A percentile compares a stretch with the other conserved stretches of the same genome.
phyloP scores from a whole-genome alignment of 495 filamentous ascomycete species.

The Pseudomonodictys pantanalensis region DNA sequence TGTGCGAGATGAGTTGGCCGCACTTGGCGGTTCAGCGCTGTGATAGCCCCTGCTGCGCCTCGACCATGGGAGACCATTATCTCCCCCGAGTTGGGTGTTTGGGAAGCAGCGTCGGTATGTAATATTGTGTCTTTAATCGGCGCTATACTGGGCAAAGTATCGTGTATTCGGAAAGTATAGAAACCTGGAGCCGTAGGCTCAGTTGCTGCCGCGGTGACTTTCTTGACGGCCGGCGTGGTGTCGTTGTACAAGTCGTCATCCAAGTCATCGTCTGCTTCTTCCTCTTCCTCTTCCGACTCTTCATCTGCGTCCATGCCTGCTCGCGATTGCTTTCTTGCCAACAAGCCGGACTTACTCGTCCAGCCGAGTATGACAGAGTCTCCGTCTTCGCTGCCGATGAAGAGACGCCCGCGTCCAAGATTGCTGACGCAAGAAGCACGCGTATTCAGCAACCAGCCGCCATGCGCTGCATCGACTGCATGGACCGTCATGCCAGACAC shows the following conservation, averaged over 20 bases:
- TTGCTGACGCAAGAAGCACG: conserved; percentile 66
- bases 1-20: conserved; percentile 61
- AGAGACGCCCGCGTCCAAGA: conserved; percentile 68
- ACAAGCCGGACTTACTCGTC: conserved; percentile 55
- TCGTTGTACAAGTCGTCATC: conserved; percentile 67
- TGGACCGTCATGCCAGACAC: conserved; percentile 81
- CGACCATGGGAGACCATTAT: conserved; percentile 69
- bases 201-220: conserved; percentile 31
- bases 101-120: conserved; percentile 40
- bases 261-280: conserved; percentile 62
- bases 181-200: conserved; percentile 51
- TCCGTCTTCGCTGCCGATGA: conserved; percentile 80
- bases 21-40: conserved; percentile 71
- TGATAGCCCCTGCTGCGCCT: conserved; percentile 65
- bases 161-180: conserved; percentile 72
- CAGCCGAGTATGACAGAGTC: conserved; percentile 81
- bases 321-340: conserved; percentile 49
- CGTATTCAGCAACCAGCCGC: conserved; percentile 59
- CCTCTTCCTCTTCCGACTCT: conserved; percentile 48
- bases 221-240: conserved; percentile 42
- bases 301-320: conserved; percentile 38
- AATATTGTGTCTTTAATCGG: conserved; percentile 71
- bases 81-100: conserved; percentile 42
- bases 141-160: conserved; percentile 70
- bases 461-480: conserved; percentile 63